Evolutionary conservation across 2,329 filamentous ascomycete genomes (phyloP).

Genomic region (Trichoderma lentiforme): DNA sequence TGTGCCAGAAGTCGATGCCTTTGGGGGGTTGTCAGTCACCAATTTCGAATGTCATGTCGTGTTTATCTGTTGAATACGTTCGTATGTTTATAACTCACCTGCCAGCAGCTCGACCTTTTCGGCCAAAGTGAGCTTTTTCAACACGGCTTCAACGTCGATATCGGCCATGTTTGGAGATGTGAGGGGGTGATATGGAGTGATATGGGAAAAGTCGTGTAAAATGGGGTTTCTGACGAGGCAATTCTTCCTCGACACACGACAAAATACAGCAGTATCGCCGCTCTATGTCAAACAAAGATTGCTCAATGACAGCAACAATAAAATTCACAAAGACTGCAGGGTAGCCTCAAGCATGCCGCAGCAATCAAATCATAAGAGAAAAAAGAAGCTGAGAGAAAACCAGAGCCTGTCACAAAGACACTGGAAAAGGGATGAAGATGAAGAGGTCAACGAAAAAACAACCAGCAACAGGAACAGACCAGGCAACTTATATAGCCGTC

Average conservation of each 20-base stretch:
- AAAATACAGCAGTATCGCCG: neutral
- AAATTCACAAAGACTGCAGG: neutral
- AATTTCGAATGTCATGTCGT: accelerated
- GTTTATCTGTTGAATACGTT: too few relatives aligned
- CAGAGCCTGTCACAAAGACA: neutral
- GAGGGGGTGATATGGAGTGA: neutral
- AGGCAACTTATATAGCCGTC: conserved; percentile 10
- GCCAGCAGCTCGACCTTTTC: conserved; percentile 55
- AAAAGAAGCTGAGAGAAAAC: neutral
- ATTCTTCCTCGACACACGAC: neutral
- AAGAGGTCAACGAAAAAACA: neutral
- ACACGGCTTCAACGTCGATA: conserved; percentile 51
- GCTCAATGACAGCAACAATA: neutral
- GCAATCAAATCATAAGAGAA: neutral
- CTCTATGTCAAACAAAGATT: neutral
- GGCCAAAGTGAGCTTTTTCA: conserved; percentile 50
- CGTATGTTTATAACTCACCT: conserved; percentile 32
- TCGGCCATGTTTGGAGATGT: conserved; percentile 40
- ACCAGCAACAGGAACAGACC: neutral
- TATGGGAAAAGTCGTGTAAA: neutral
- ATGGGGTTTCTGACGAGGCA: neutral
- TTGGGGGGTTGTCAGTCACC: neutral
- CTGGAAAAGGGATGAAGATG: neutral
- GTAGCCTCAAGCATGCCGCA: neutral
- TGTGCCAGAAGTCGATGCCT: conserved; percentile 70